Percentiles rank a stretch among this genome's conserved stretches.
phyloP scores from a whole-genome alignment of 495 filamentous ascomycete genomes.

The Ramalina peruviana region DNA sequence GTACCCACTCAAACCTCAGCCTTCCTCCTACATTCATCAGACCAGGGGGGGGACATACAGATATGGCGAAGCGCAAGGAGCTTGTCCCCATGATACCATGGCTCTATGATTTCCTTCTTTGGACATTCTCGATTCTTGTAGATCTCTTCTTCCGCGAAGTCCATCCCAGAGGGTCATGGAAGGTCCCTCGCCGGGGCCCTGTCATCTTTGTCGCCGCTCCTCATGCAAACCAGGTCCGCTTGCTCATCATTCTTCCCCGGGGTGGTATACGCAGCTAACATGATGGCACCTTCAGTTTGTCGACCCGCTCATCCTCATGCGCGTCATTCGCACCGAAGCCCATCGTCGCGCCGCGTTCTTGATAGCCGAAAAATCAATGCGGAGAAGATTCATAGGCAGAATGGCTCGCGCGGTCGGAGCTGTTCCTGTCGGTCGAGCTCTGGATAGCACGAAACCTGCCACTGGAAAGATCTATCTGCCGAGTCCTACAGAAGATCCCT shows the following conservation, averaged over 20 bases:
- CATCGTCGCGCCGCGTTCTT: slow-evolving; percentile 81
- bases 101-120: slow-evolving; percentile 73
- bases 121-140: slow-evolving; percentile 68
- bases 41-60: not conserved
- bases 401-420: slow-evolving; percentile 66
- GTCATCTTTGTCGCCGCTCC: slow-evolving; percentile 96
- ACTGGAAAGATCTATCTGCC: slow-evolving; percentile 80
- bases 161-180: slow-evolving; percentile 86
- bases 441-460: slow-evolving; percentile 73
- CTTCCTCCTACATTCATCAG: no score
- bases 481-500: slow-evolving; percentile 70
- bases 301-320: slow-evolving; percentile 87
- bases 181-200: slow-evolving; percentile 72
- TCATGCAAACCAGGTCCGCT: slow-evolving; percentile 84
- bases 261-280: not conserved
- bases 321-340: slow-evolving; percentile 69
- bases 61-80: slow-evolving; percentile 34
- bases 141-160: slow-evolving; percentile 98
- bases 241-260: slow-evolving; percentile 1
- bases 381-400: slow-evolving; percentile 72
- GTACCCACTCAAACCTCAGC: no score
- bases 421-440: slow-evolving; percentile 76
- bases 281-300: slow-evolving; percentile 52
- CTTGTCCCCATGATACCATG: slow-evolving; percentile 54
- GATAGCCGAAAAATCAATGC: slow-evolving; percentile 88